Base-by-base conservation (phyloP, 2,329 filamentous ascomycete genomes). In the Ophiognomonia clavigignenti-juglandacearum region DNA sequence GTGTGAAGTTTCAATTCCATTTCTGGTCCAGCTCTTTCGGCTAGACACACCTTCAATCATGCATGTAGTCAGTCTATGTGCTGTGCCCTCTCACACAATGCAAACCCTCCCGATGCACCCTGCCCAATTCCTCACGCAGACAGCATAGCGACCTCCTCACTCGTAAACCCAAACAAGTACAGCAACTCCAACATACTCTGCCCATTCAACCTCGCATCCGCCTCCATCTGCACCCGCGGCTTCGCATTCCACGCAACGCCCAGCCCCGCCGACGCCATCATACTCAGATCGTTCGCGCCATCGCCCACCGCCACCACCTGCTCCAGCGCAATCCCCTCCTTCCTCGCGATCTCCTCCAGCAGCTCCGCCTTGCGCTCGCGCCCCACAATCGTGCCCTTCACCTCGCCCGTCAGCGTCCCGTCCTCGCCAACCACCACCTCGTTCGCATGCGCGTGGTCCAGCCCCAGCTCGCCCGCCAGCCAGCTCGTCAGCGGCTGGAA, bases 371-470 rank as follows among this genome's bases (percentile, higher is more conserved):
- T 93, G 61, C 82, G 78, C 68, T 88, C 79, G 47, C 81, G 84
- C 59, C 90, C 83, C 9, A 93, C 85, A 45, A 93, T 90, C 18
- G 75, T 70, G 6, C 85, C 85, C 41, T 78, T 72, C 2, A 90
- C 75, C 59, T 89, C 83, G 19, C 88, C 88, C 0, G 86, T 92
- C 34, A 93, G 68, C 23, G 69, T 73, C 13, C 71, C 72, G 29
- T 77, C 70, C 52, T 82, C 24, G 24, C 24, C 80, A 14, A 85
- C 73, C 14, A 83, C 77, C 0, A 92, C 85, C 58, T 92, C 83
- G 64, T 98, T 98, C 34, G 93, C 93, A 62, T 85, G 82, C 0
- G 88, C 90, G 61, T 96, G 83, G 65, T 97, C 88, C 47, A 98
- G 80, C 13, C 88, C 88, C 22, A 98, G 72, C 59, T 88, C 75